phyloP scores from a whole-genome alignment of 2,329 filamentous ascomycete species.

The Colletotrichum falcatum region DNA sequence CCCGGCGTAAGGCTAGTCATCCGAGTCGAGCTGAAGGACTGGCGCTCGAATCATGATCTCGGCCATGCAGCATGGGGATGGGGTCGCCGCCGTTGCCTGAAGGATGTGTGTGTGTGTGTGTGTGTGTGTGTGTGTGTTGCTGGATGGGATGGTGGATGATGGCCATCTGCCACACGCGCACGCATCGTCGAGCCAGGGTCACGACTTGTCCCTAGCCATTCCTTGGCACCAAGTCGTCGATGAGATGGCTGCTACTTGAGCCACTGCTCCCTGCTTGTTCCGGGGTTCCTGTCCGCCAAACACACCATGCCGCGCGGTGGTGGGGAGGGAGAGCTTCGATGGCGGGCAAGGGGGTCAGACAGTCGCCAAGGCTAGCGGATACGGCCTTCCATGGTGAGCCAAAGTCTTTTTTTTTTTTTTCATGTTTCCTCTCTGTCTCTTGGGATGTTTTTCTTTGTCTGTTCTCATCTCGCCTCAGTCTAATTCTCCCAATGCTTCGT shows the following conservation, averaged over 20 bases:
- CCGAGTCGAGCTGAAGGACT: slow-evolving; percentile 6
- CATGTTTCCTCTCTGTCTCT: too few relatives aligned
- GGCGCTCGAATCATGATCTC: neutral
- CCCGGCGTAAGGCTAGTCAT: slow-evolving; percentile 5
- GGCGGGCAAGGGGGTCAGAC: slow-evolving; percentile 18
- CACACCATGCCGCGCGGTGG: slow-evolving; percentile 29
- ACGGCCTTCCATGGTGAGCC: slow-evolving; percentile 13
- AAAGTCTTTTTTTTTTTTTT: slow-evolving; percentile 25
- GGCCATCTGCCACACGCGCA: slow-evolving; percentile 7
- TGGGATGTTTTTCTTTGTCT: slow-evolving; percentile 27
- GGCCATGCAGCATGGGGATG: slow-evolving; percentile 19
- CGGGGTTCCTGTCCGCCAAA: slow-evolving; percentile 19
- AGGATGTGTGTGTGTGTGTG: too few relatives aligned
- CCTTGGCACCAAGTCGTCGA: slow-evolving; percentile 21
- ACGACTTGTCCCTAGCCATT: slow-evolving; percentile 21
- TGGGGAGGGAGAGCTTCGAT: slow-evolving; percentile 23
- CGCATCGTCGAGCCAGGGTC: slow-evolving; percentile 4
- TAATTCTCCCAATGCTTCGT: slow-evolving; percentile 25
- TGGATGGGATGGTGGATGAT: slow-evolving; percentile 10
- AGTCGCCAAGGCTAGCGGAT: slow-evolving; percentile 29
- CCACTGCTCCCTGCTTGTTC: slow-evolving; percentile 19
- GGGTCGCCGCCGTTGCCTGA: slow-evolving; percentile 14
- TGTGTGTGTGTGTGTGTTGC: too few relatives aligned
- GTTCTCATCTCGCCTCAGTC: slow-evolving; percentile 21
- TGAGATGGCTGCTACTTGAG: slow-evolving; percentile 1